Evolutionary conservation across 495 filamentous ascomycete species (phyloP), one percentile per base, ranked within the genome.

Genomic region (Neurospora africana): DNA sequence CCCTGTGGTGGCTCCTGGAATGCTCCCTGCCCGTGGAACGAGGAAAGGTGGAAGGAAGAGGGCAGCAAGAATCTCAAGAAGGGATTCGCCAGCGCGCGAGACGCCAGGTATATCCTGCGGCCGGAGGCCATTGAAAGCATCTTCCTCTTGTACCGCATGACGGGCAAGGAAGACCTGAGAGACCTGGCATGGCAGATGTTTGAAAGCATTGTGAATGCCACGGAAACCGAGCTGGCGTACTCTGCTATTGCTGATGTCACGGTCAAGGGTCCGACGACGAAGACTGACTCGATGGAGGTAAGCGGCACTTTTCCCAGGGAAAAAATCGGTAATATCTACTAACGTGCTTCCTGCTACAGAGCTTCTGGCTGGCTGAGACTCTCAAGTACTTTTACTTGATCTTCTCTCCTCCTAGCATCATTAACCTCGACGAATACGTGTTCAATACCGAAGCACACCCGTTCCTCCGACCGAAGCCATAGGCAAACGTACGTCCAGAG

Each of bases 371-470:
- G 69, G 80, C 83, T 11, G 84, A 83, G 74, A 84, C 83, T 36
- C 77, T 84, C 36, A 84, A 85, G 78, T 85, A 81, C 70, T 92
- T 93, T 70, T 95, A 93, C 73, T 80, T 95, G 37, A 87, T 94
- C 65, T 97, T 95, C 76, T 90, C 87, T n/a, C 89, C 91, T 40
- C 90, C 91, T 0, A 84, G 87, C 70, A 74, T 89, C 44, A 82
- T 93, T 23, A 91, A 87, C 79, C 80, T 95, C 75, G 89, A 92
- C 73, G 84, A 92, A 17, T 87, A 91, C 67, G 90, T 97, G 1
- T 88, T 95, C 71, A 97, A 95, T 77, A 96, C 92, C 0, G 93
- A 95, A 81, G 93, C 91, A 4, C 93, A 95, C 80, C 88, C 91
- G 2, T 86, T 97, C 39, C 76, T 76, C 69, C 76, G 83, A 37